These are phyloP conservation scores for Punica granatum DNA, from an alignment of 345 rosid species.

Conservation along the genomic window DNA sequence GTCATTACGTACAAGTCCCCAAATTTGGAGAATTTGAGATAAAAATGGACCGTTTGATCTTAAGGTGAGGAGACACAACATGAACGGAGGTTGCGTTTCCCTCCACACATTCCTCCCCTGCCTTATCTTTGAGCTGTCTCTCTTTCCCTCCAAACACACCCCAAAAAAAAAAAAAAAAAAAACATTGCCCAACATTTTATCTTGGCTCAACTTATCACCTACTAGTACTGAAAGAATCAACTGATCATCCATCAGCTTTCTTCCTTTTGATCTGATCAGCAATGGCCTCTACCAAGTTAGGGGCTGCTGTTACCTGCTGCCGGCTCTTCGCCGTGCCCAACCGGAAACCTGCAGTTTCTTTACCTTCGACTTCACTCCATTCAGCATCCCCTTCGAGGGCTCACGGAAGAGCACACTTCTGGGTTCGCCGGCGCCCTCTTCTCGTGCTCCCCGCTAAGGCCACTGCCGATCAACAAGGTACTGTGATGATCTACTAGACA, in stretches of 20 bases:
- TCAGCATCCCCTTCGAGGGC: slow-evolving; percentile 28
- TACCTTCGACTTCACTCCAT: slow-evolving; percentile 2
- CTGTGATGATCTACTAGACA: neutral
- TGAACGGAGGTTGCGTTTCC: slow-evolving; percentile 32
- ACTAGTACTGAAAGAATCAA: neutral
- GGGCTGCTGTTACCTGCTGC: slow-evolving; percentile 50
- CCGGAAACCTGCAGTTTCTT: slow-evolving; percentile 31
- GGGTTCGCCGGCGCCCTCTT: slow-evolving; percentile 32
- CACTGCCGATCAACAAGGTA: slow-evolving; percentile 78
- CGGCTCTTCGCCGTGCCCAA: slow-evolving; percentile 38
- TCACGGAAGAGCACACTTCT: slow-evolving; percentile 26
- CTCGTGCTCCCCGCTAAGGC: slow-evolving; percentile 50
- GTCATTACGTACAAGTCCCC: neutral
- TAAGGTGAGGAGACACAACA: neutral
- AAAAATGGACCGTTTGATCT: slow-evolving; percentile 1
- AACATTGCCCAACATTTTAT: slow-evolving; percentile 3
- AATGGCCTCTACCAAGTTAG: slow-evolving; percentile 45
- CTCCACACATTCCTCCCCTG: slow-evolving; percentile 50
- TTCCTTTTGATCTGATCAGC: neutral
- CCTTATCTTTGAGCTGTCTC: slow-evolving; percentile 32
- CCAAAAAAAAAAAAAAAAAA: neutral
- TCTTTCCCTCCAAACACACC: slow-evolving; percentile 37
- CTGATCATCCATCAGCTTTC: neutral
- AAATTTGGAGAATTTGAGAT: neutral
- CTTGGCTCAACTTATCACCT: neutral